Evolutionary conservation across 345 rosid species (phyloP).

Genomic region (Populus tremula): DNA sequence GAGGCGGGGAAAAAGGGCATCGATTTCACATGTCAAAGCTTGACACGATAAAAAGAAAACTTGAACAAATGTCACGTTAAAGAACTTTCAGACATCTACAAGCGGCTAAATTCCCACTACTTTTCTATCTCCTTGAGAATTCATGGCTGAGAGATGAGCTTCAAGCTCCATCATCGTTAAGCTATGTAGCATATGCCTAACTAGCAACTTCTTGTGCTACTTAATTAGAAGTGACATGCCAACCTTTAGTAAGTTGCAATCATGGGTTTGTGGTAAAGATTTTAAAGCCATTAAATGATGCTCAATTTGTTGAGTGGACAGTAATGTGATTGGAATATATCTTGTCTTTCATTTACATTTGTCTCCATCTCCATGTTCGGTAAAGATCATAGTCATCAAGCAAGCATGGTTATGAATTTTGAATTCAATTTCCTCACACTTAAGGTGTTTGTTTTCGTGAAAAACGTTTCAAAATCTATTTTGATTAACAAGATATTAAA

Average conservation of each 20-base stretch:
- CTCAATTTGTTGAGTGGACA: neutral
- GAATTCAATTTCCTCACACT: neutral
- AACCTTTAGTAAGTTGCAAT: neutral
- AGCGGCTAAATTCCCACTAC: neutral
- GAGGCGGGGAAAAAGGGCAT: neutral
- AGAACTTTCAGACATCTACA: neutral
- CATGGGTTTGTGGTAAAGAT: neutral
- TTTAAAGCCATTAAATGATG: neutral
- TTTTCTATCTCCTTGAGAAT: neutral
- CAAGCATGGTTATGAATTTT: neutral
- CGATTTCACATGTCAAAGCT: neutral
- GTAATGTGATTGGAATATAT: neutral
- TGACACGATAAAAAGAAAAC: neutral
- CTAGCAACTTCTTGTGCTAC: too few relatives aligned
- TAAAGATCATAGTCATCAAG: too few relatives aligned
- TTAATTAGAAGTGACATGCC: neutral
- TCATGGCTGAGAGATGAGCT: too few relatives aligned
- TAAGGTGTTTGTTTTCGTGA: too few relatives aligned
- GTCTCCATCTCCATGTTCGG: neutral
- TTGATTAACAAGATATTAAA: too few relatives aligned
- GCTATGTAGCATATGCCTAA: too few relatives aligned
- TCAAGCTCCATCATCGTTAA: too few relatives aligned
- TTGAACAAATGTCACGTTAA: neutral
- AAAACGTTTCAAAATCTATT: too few relatives aligned
- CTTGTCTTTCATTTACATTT: neutral